A percentile compares a stretch with the other conserved stretches of the same genome.
Conservation (phyloP, 176 grass and related monocot genomes). For the Bromus sterilis region DNA sequence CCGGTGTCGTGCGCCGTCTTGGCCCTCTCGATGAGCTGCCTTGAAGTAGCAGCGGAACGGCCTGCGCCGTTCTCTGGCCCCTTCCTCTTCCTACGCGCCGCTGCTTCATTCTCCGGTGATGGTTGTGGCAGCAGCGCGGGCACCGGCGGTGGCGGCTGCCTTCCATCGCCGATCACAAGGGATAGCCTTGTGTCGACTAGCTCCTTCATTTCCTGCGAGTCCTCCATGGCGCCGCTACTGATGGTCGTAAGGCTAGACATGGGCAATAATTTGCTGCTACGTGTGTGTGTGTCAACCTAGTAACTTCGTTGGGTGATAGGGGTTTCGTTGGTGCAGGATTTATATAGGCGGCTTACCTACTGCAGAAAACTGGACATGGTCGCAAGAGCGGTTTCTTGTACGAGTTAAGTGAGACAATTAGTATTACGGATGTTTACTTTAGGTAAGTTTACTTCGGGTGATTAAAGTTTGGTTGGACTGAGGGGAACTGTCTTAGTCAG, state of each 20-base stretch:
- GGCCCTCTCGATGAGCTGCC: not conserved
- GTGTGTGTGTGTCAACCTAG: not conserved
- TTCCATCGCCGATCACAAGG: not conserved
- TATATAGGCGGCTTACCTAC: conserved; percentile 17
- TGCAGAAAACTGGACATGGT: not conserved
- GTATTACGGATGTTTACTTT: not conserved
- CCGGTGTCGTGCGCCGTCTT: not conserved
- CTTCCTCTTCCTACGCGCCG: not conserved
- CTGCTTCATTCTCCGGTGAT: not conserved
- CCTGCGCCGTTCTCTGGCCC: not conserved
- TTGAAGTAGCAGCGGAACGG: not conserved
- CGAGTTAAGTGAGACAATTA: conserved; percentile 4
- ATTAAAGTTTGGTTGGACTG: not conserved
- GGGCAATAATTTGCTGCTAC: not conserved
- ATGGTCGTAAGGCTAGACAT: conserved; percentile 41
- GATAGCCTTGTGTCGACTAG: conserved; percentile 26
- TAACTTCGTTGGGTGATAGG: not conserved
- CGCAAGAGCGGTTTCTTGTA: conserved; percentile 8
- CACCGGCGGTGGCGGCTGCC: not conserved
- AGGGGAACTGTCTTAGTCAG: not conserved
- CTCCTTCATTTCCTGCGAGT: not conserved
- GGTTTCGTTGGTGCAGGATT: not conserved
- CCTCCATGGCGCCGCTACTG: conserved; percentile 9
- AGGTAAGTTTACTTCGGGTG: not conserved
- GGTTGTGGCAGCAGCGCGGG: not conserved